These are phyloP conservation scores for Cytospora paraplurivora DNA, from an alignment of 2,329 filamentous ascomycete species.

Conservation along the genomic window DNA sequence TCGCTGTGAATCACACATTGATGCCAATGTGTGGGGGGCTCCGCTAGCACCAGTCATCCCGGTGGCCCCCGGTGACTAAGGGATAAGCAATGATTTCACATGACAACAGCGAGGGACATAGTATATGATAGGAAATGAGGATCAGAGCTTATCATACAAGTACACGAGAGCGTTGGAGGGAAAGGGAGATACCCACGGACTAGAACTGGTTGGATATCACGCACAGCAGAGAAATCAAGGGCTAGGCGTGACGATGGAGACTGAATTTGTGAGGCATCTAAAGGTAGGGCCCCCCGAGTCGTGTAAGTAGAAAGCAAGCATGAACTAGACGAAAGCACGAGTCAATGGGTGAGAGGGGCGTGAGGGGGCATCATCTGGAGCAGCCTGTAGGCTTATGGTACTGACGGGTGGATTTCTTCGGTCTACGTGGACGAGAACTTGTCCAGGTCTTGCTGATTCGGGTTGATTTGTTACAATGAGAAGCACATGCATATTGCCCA, in stretches of 20 bases:
- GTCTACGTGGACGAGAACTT: not conserved
- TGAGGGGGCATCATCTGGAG: not conserved
- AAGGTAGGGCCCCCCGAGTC: not conserved
- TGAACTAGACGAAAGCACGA: not conserved
- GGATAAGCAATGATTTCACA: not conserved
- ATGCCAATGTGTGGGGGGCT: not conserved
- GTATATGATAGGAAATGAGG: not conserved
- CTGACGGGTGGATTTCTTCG: not conserved
- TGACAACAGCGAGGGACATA: not conserved
- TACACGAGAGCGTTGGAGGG: not conserved
- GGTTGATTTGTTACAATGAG: not conserved
- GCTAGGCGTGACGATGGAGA: not conserved
- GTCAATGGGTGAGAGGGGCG: not conserved
- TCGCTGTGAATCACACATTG: not conserved
- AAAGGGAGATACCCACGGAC: not conserved
- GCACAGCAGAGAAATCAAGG: not conserved
- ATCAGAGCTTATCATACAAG: not conserved
- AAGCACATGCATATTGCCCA: not conserved
- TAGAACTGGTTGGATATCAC: not conserved
- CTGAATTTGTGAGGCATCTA: not conserved
- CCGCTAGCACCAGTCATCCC: not conserved
- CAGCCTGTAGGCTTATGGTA: not conserved
- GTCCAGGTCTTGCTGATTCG: not conserved
- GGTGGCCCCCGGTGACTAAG: not conserved
- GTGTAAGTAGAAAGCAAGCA: not conserved